Percentiles rank a stretch among this genome's conserved stretches.
These are phyloP conservation scores for Trichoderma gamsii DNA, from an alignment of 495 filamentous ascomycete species.

Conservation along the genomic window DNA sequence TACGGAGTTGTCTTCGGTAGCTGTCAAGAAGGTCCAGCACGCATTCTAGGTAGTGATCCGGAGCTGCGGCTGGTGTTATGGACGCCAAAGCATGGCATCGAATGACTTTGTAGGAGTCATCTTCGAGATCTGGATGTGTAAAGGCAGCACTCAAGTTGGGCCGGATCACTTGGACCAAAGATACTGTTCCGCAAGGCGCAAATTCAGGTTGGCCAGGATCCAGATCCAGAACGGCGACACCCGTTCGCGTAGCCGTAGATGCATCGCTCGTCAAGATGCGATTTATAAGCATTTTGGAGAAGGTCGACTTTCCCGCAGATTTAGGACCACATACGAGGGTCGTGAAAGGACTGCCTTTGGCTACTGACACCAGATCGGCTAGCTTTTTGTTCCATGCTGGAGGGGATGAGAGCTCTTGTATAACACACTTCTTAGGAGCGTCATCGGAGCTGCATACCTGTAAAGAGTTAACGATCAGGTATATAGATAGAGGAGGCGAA, in stretches of 20 bases:
- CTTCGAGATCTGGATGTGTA: constrained; percentile 52
- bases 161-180: constrained; percentile 56
- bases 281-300: constrained; percentile 70
- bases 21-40: constrained; percentile 60
- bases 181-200: constrained; percentile 68
- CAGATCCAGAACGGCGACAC: constrained; percentile 65
- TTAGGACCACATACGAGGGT: constrained; percentile 73
- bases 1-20: constrained; percentile 45
- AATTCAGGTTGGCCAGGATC: constrained; percentile 85
- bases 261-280: constrained; percentile 47
- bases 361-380: constrained; percentile 32
- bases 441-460: constrained; percentile 46
- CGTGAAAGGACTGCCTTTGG: constrained; percentile 36
- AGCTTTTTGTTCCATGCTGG: constrained; percentile 58
- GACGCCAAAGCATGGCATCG: constrained; percentile 70
- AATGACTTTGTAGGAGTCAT: constrained; percentile 33
- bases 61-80: constrained; percentile 61
- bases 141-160: constrained; percentile 71
- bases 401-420: constrained; percentile 58
- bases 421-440: constrained; percentile 33
- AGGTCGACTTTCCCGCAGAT: constrained; percentile 80
- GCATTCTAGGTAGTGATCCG: constrained; percentile 62
- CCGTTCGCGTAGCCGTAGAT: constrained; percentile 20
- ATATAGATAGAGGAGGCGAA: not conserved
- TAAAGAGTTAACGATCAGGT: constrained; percentile 18